phyloP scores from a whole-genome alignment of 2,329 filamentous ascomycete genomes.

The Neonectria neomacrospora region DNA sequence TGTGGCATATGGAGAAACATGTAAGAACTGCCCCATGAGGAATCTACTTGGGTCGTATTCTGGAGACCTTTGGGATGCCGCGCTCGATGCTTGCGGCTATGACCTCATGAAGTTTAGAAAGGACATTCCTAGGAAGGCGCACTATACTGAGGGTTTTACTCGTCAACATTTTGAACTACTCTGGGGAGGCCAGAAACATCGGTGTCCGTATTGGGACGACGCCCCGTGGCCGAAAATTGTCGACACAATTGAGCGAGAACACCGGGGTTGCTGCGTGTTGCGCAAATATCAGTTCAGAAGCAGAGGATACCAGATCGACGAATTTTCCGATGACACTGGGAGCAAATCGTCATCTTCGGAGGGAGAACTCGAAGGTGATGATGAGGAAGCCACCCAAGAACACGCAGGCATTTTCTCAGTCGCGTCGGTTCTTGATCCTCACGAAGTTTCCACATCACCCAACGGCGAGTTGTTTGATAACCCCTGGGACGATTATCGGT shows the following conservation, averaged over 20 bases:
- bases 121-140: constrained; percentile 11
- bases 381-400: background rate
- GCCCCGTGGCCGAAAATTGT: constrained; percentile 12
- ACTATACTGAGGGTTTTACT: constrained; percentile 18
- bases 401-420: background rate
- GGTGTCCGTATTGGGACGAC: constrained; percentile 31
- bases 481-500: background rate
- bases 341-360: too few species aligned
- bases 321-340: too few species aligned
- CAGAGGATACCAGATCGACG: too few species aligned
- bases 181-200: constrained; percentile 19
- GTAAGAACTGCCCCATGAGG: background rate
- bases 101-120: background rate
- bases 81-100: constrained; percentile 20
- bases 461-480: background rate
- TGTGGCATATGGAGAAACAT: background rate
- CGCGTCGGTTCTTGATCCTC: background rate
- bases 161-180: constrained; percentile 29
- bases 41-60: constrained; percentile 8
- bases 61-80: constrained; percentile 33
- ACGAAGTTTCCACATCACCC: background rate
- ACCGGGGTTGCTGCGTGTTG: too few species aligned
- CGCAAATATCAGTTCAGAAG: too few species aligned
- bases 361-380: background rate
- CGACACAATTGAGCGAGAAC: background rate